Percentiles rank a stretch among this genome's conserved stretches.
Evolutionary conservation across 2,329 filamentous ascomycete genomes (phyloP).

Genomic region (Colletotrichum camelliae): DNA sequence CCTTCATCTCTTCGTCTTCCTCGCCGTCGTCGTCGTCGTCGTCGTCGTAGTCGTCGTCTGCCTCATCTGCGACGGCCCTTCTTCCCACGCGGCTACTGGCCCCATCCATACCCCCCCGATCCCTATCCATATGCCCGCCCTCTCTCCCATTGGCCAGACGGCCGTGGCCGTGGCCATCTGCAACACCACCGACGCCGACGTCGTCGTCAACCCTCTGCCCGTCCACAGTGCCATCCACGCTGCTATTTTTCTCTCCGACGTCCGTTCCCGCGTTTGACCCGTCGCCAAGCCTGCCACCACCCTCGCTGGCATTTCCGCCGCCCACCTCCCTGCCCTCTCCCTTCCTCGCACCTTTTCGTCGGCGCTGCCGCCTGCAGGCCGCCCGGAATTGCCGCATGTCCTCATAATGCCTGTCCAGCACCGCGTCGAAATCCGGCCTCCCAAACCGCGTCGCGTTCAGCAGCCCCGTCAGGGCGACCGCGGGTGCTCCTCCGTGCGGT

Average conservation of each 20-base stretch:
- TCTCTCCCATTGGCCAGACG: not conserved
- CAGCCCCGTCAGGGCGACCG: conserved; percentile 60
- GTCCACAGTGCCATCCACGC: not conserved
- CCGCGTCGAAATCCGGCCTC: conserved; percentile 56
- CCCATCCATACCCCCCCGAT: not conserved
- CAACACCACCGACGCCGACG: not conserved
- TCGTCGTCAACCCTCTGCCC: not conserved
- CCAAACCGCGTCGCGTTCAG: conserved; percentile 60
- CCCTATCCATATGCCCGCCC: not conserved
- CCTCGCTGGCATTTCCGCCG: not conserved
- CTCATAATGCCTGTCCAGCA: conserved; percentile 59
- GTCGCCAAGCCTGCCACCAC: not conserved
- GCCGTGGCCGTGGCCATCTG: not conserved
- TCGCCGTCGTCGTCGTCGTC: conserved; percentile 24
- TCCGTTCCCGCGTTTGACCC: not conserved
- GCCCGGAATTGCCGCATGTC: conserved; percentile 49
- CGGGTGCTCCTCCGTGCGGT: conserved; percentile 55
- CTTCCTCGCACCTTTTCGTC: conserved; percentile 18
- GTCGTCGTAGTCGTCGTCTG: not conserved
- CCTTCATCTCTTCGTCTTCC: conserved; percentile 44
- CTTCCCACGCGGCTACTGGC: not conserved
- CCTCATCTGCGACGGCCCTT: not conserved
- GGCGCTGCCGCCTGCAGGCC: not conserved
- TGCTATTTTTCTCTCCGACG: not conserved
- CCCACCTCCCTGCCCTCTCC: conserved; percentile 15